phyloP scores from a whole-genome alignment of 768 basidiomycete species.

The Phanerochaete sordida region DNA sequence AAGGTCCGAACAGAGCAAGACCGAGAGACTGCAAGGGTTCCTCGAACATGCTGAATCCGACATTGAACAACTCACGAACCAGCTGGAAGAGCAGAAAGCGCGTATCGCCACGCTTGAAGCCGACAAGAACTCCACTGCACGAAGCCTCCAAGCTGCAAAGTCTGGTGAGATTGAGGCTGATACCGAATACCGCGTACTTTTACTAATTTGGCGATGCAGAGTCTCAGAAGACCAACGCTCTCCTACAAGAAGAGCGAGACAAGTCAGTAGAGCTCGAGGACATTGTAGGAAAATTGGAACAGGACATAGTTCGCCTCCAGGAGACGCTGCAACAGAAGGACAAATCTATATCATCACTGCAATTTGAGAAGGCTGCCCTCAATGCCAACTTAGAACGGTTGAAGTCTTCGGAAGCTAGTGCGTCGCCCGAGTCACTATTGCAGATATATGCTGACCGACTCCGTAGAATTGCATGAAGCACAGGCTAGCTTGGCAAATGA shows the following conservation, averaged over 20 bases:
- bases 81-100: conserved; percentile 13
- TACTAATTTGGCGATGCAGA: conserved; percentile 1
- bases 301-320: conserved; percentile 7
- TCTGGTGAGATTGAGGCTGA: conserved; percentile 8
- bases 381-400: conserved; percentile 4
- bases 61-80: conserved; percentile 3
- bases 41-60: conserved; percentile 9
- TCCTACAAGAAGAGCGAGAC: conserved; percentile 32
- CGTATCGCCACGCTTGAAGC: conserved; percentile 7
- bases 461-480: conserved; percentile 6
- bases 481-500: conserved; percentile 5
- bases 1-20: conserved; percentile 10
- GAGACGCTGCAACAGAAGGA: conserved; percentile 8
- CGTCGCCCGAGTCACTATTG: no score
- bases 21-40: conserved; percentile 9
- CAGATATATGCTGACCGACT: background rate
- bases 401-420: conserved; percentile 9
- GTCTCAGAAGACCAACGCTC: conserved; percentile 13
- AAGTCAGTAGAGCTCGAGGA: conserved; percentile 38
- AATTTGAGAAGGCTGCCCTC: conserved; percentile 13
- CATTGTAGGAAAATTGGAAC: conserved; percentile 10
- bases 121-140: conserved; percentile 4
- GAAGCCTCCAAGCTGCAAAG: conserved; percentile 2
- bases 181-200: background rate
- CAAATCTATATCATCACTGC: conserved; percentile 10